Evolutionary conservation across 2,329 filamentous ascomycete species (phyloP).

Genomic region (Penicillium freii): DNA sequence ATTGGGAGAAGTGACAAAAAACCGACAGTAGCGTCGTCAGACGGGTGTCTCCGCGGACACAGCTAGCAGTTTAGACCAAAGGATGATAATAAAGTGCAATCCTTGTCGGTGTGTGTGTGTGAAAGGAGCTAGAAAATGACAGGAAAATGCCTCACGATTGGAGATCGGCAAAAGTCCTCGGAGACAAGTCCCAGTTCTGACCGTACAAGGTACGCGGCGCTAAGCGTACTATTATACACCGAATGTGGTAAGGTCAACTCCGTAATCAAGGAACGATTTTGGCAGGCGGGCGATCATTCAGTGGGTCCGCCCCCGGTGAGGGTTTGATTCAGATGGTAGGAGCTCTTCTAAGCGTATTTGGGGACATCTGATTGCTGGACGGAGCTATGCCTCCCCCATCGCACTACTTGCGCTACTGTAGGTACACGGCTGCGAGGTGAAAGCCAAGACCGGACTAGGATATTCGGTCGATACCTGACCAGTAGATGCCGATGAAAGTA

Average conservation of each 20-base stretch:
- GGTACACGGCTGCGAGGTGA: constrained; percentile 29
- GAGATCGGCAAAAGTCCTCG: constrained; percentile 28
- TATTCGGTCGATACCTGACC: not conserved
- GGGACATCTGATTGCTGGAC: constrained; percentile 23
- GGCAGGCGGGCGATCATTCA: constrained; percentile 33
- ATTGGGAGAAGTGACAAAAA: not conserved
- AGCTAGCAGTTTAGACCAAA: not conserved
- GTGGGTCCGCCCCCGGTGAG: constrained; percentile 29
- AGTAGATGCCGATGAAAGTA: constrained; percentile 3
- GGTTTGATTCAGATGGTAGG: constrained; percentile 21
- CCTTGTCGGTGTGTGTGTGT: constrained; percentile 4
- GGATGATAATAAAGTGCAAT: constrained; percentile 1
- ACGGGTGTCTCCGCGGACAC: constrained; percentile 2
- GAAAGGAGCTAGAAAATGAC: not conserved
- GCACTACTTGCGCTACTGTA: constrained; percentile 31
- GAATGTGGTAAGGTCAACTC: constrained; percentile 4
- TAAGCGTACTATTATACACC: not conserved
- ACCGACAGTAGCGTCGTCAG: not conserved
- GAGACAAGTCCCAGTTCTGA: not conserved
- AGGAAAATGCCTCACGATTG: constrained; percentile 40
- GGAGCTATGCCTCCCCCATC: constrained; percentile 7
- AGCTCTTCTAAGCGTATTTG: constrained; percentile 15
- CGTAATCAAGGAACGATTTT: constrained; percentile 22
- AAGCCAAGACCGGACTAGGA: constrained; percentile 20
- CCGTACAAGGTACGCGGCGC: constrained; percentile 1